phyloP scores from a whole-genome alignment of 139 green algal species.

The Chlorella sp. region DNA sequence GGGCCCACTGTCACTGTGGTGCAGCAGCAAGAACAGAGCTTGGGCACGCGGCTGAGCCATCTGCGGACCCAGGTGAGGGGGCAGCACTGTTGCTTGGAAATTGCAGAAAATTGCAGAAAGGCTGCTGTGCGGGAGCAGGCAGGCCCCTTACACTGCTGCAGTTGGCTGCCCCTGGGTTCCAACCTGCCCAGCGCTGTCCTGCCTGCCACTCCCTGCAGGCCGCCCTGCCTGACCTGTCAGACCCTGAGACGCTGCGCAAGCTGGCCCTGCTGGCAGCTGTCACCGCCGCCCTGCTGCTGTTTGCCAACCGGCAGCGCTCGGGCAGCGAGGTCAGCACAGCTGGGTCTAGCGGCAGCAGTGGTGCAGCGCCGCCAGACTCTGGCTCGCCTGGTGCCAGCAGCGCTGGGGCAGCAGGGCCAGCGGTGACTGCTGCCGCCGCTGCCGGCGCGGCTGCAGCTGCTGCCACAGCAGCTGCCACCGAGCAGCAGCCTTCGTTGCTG shows the following conservation, averaged over 20 bases:
- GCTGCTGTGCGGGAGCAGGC: no score
- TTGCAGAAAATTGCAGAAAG: no score
- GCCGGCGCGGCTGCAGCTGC: not conserved
- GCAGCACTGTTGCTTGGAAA: no score
- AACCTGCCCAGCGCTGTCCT: no score
- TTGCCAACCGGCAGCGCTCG: not conserved
- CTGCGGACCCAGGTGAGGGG: not conserved
- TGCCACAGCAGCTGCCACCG: not conserved
- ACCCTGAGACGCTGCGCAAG: not conserved
- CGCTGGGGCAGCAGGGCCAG: not conserved
- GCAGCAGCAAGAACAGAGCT: not conserved
- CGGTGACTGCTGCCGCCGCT: not conserved
- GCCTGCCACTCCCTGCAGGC: not conserved
- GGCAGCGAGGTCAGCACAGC: not conserved
- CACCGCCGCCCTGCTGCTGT: not conserved
- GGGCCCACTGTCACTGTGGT: not conserved
- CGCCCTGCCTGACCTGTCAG: not conserved
- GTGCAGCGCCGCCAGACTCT: no score
- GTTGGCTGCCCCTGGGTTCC: no score
- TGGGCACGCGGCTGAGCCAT: not conserved
- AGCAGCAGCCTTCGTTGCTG: not conserved
- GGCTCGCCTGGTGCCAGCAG: no score
- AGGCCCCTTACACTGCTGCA: no score
- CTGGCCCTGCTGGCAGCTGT: not conserved
- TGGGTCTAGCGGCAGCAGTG: no score